Evolutionary conservation across 2,329 filamentous ascomycete genomes (phyloP).

Genomic region (Sarocladium kiliense): DNA sequence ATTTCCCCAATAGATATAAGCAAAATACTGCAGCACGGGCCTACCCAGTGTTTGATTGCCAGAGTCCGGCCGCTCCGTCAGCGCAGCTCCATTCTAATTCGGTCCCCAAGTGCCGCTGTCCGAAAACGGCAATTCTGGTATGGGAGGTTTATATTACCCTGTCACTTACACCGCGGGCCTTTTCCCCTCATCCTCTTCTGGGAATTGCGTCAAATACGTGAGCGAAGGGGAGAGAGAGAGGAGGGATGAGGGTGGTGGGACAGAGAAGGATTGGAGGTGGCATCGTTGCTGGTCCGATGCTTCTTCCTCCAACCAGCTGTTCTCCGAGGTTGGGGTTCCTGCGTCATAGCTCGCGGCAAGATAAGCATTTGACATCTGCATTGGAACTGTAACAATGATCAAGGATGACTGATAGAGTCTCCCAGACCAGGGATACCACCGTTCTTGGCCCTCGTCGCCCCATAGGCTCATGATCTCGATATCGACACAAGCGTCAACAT

Average conservation of each 20-base stretch:
- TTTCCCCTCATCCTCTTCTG: neutral
- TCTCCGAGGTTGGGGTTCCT: neutral
- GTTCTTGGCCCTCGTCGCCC: too few species aligned
- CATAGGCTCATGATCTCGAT: neutral
- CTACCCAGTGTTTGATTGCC: neutral
- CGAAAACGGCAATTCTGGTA: constrained; percentile 2
- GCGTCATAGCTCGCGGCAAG: neutral
- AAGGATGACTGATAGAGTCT: too few species aligned
- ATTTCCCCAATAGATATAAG: too few species aligned
- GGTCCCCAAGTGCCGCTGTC: constrained; percentile 3
- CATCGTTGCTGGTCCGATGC: neutral
- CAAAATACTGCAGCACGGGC: too few species aligned
- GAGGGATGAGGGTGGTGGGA: too few species aligned
- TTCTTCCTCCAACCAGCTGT: neutral
- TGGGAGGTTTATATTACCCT: neutral
- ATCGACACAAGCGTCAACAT: neutral
- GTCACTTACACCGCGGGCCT: neutral
- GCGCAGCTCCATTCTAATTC: neutral
- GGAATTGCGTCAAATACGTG: neutral
- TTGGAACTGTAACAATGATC: neutral
- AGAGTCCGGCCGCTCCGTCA: neutral
- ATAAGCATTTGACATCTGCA: constrained; percentile 5
- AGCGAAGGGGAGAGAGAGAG: too few species aligned
- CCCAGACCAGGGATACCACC: too few species aligned
- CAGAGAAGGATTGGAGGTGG: neutral